Conservation (phyloP, 305 asterid species). For the Fraxinus baroniana region DNA sequence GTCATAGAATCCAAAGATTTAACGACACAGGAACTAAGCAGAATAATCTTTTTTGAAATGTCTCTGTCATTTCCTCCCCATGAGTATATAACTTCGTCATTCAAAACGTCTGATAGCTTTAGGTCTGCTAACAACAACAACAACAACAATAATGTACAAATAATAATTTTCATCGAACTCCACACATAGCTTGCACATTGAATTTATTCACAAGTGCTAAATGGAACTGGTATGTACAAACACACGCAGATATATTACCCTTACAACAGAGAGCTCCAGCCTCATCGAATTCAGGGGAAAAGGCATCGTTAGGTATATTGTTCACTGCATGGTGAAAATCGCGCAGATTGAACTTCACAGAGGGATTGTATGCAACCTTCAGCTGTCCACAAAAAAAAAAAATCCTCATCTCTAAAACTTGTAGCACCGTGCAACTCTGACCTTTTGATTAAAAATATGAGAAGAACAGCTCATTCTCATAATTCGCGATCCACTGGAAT, state of each 20-base stretch:
- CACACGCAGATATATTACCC: conserved; percentile 34
- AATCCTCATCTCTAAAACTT: conserved; percentile 19
- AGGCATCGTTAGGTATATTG: conserved; percentile 71
- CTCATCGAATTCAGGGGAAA: conserved; percentile 46
- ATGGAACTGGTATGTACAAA: conserved; percentile 1
- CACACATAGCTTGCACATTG: not conserved
- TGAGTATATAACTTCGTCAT: conserved; percentile 51
- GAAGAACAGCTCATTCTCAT: conserved; percentile 11
- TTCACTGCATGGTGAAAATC: conserved; percentile 87
- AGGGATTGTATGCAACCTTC: conserved; percentile 84
- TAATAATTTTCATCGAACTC: conserved; percentile 9
- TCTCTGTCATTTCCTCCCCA: conserved; percentile 54
- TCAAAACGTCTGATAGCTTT: conserved; percentile 61
- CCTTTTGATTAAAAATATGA: conserved; percentile 7
- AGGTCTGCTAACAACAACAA: conserved; percentile 42
- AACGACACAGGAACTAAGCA: conserved; percentile 53
- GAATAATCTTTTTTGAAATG: conserved; percentile 60
- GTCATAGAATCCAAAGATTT: conserved; percentile 55
- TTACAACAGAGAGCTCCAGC: conserved; percentile 41
- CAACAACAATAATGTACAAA: conserved; percentile 17
- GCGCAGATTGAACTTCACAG: conserved; percentile 75
- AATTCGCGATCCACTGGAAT: not conserved
- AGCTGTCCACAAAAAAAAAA: conserved; percentile 47
- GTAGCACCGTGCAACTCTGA: conserved; percentile 15
- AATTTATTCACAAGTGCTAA: conserved; percentile 4